Conservation (phyloP, 306 rosid species). For the Sphenostylis stenocarpa region DNA sequence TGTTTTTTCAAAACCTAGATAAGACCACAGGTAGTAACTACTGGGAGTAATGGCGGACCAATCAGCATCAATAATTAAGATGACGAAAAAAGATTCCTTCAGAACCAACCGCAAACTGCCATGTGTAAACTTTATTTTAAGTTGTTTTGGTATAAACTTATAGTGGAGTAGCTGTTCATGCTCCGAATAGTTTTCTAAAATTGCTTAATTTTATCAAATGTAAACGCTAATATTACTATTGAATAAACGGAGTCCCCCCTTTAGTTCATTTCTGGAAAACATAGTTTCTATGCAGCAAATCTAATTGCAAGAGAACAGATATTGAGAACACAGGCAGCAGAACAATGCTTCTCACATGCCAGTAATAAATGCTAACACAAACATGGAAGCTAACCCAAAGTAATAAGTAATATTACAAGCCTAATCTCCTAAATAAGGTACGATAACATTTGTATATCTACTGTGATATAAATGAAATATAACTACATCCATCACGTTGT, state of each 20-base stretch:
- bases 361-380: conserved; percentile 15
- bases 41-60: too few relatives aligned
- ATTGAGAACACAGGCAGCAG: conserved; percentile 21
- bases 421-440: conserved; percentile 37
- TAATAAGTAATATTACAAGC: conserved; percentile 24
- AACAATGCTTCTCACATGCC: conserved; percentile 13
- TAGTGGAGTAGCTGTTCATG: background rate
- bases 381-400: conserved; percentile 23
- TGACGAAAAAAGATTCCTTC: too few relatives aligned
- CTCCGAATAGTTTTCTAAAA: background rate
- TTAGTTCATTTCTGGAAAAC: background rate
- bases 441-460: conserved; percentile 1
- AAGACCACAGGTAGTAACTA: too few relatives aligned
- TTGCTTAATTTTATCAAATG: background rate
- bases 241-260: background rate
- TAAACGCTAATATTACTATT: background rate
- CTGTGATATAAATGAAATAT: conserved; percentile 1
- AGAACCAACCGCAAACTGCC: too few relatives aligned
- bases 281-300: background rate
- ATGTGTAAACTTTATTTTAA: too few relatives aligned
- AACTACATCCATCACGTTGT: conserved; percentile 55
- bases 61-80: too few relatives aligned
- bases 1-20: too few relatives aligned
- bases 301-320: background rate
- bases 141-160: too few relatives aligned